Base-by-base conservation (phyloP, 2,329 filamentous ascomycete genomes). In the Aurifilum marmelostoma region DNA sequence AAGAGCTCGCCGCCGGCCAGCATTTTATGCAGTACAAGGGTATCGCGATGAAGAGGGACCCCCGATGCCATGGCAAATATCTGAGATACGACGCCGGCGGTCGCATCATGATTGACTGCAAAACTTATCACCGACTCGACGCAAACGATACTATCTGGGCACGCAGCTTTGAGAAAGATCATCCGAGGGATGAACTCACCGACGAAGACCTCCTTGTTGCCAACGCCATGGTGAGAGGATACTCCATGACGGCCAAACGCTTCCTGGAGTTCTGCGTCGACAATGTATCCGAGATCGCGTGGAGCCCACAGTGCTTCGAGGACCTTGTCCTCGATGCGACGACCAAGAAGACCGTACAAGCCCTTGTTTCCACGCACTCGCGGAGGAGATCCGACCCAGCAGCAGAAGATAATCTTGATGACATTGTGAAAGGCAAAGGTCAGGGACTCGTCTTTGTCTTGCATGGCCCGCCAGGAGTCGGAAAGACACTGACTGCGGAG, bases 401-500 rank as follows among this genome's bases (percentile, higher is more conserved):
- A 6, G 34, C 50, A 18, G 67, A 66, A 32, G 66, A 62, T 54
- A 59, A 62, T 12, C 71, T 74, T 21, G 70, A 72, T 32, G 73
- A 74, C 56, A 70, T 74, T 56, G 69, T 74, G 50, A 69, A 70
- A 27, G 72, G 69, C 74, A 73, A 74, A 52, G 73, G 75, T 24
- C 69, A 70, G 29, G 73, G 73, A 11, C 72, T 74, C 6, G 67
- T 74, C 21, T 71, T 71, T 2, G 74, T 77, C 1, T 72, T 77
- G 0, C 74, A 76, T 63, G 75, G 76, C 2, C 75, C 76, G 21
- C 77, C 78, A 0, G 79, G 78, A 24, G 74, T 77, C 16, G 78
- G 78, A 1, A 80, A 80, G 68, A 80, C 78, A 3, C 70, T 80
- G 60, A 80, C 77, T 2, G 78, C 77, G 11, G 77, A 80, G 69